These are phyloP conservation scores for Rhodotorula diobovata DNA, from an alignment of 768 basidiomycete genomes.

Conservation along the genomic window DNA sequence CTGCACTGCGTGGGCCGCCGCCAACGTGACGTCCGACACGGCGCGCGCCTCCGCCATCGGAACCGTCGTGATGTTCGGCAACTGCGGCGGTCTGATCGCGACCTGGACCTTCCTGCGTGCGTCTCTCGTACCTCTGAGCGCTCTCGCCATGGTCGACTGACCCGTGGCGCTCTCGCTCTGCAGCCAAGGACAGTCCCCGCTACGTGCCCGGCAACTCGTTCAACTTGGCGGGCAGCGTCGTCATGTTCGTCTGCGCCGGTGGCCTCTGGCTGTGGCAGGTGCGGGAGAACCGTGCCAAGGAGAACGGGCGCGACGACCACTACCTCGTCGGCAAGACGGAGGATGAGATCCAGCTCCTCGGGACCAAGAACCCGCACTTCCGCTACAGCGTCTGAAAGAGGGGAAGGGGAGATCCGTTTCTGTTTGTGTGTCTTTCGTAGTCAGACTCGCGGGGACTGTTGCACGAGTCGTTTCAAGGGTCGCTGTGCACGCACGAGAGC, in stretches of 20 bases:
- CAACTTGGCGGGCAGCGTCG: constrained; percentile 22
- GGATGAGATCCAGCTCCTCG: constrained; percentile 34
- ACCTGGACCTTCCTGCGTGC: constrained; percentile 35
- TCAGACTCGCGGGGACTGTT: no score
- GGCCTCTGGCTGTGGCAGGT: constrained; percentile 26
- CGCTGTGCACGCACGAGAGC: no score
- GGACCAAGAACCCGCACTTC: constrained; percentile 34
- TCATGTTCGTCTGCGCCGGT: constrained; percentile 22
- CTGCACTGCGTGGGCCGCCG: constrained; percentile 33
- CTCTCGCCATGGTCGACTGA: no score
- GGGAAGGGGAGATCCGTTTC: no score
- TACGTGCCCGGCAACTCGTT: constrained; percentile 31
- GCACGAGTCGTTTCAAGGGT: no score
- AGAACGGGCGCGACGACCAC: constrained; percentile 38
- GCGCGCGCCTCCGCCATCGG: constrained; percentile 37
- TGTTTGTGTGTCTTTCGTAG: no score
- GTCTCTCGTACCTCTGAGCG: neutral
- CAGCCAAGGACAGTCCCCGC: constrained; percentile 10
- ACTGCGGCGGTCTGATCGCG: constrained; percentile 37
- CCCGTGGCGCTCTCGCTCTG: no score
- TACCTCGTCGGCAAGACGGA: constrained; percentile 39
- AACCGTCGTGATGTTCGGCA: constrained; percentile 37
- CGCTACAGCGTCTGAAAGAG: constrained; percentile 9
- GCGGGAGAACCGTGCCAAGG: constrained; percentile 40
- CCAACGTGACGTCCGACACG: constrained; percentile 40